A percentile compares a stretch with the other conserved stretches of the same genome.
Conservation (phyloP, 495 filamentous ascomycete genomes). For the Platismatia glauca region DNA sequence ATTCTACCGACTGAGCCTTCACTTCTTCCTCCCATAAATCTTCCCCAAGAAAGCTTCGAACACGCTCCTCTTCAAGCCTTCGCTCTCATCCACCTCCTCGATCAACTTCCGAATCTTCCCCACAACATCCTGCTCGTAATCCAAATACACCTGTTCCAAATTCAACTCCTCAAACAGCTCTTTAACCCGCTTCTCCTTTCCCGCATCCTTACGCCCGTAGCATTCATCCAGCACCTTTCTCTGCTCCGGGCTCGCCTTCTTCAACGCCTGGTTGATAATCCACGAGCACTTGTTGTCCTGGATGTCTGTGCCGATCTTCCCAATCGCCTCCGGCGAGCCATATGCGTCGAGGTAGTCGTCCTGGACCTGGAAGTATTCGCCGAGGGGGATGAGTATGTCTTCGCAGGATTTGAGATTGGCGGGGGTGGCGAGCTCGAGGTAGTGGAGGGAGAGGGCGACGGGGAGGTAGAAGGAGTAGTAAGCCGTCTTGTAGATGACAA, state of each 20-base stretch:
- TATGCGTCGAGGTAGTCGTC: constrained; percentile 99
- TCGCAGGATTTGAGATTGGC: constrained; percentile 78
- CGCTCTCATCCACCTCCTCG: constrained; percentile 65
- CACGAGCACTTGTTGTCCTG: constrained; percentile 99
- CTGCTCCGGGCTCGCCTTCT: constrained; percentile 69
- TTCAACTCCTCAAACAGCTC: constrained; percentile 74
- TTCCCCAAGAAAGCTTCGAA: constrained; percentile 87
- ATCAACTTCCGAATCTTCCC: constrained; percentile 66
- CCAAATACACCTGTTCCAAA: constrained; percentile 69
- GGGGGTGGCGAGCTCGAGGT: constrained; percentile 69
- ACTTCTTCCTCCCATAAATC: constrained; percentile 92
- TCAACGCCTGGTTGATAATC: constrained; percentile 88
- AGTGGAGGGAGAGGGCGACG: constrained; percentile 80
- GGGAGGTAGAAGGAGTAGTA: constrained; percentile 99
- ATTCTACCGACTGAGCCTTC: neutral
- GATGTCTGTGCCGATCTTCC: constrained; percentile 98
- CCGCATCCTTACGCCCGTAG: constrained; percentile 70
- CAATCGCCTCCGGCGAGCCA: constrained; percentile 79
- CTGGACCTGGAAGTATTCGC: constrained; percentile 98
- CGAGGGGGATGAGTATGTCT: constrained; percentile 93
- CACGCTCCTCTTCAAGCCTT: constrained; percentile 79
- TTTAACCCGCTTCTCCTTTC: constrained; percentile 76
- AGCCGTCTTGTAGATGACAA: constrained; percentile 98
- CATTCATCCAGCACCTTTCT: constrained; percentile 49
- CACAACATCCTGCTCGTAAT: constrained; percentile 81